phyloP scores from a whole-genome alignment of 1,284 basidiomycete species.

The Rhodotorula sp. region DNA sequence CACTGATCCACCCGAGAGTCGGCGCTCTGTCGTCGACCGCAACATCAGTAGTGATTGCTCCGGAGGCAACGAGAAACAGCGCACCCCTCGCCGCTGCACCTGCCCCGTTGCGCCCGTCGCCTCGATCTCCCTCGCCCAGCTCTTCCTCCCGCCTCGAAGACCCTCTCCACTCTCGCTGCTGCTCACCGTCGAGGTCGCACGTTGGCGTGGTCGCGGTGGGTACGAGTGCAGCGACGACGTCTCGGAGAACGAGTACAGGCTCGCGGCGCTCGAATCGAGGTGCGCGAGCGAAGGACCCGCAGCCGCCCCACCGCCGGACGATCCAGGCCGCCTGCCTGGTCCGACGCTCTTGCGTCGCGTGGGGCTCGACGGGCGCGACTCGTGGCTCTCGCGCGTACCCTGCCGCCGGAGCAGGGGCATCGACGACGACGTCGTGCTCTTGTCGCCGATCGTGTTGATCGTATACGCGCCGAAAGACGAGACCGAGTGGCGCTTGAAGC shows the following conservation, averaged over 20 bases:
- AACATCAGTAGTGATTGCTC: neutral
- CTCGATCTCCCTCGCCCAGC: constrained; percentile 19
- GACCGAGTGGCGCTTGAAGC: constrained; percentile 30
- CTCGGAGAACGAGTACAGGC: constrained; percentile 14
- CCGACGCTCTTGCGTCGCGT: neutral
- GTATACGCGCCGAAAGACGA: constrained; percentile 31
- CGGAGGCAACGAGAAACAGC: neutral
- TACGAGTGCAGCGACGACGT: constrained; percentile 30
- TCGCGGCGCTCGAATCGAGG: neutral
- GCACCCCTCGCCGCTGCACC: constrained; percentile 10
- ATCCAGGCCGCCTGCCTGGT: neutral
- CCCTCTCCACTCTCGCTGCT: constrained; percentile 8
- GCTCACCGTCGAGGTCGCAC: constrained; percentile 4
- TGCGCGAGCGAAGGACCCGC: neutral
- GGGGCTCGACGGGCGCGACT: neutral
- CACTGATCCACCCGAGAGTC: constrained; percentile 11
- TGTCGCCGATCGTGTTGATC: constrained; percentile 32
- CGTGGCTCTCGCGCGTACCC: constrained; percentile 5
- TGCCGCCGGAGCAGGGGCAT: constrained; percentile 22
- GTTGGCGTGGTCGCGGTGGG: constrained; percentile 20
- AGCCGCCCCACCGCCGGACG: neutral
- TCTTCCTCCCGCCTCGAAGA: neutral
- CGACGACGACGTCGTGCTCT: constrained; percentile 22
- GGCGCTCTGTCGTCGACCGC: constrained; percentile 2
- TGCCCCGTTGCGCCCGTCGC: constrained; percentile 15